Evolutionary conservation across 2,329 filamentous ascomycete species (phyloP).

Genomic region (Pyricularia pennisetigena): DNA sequence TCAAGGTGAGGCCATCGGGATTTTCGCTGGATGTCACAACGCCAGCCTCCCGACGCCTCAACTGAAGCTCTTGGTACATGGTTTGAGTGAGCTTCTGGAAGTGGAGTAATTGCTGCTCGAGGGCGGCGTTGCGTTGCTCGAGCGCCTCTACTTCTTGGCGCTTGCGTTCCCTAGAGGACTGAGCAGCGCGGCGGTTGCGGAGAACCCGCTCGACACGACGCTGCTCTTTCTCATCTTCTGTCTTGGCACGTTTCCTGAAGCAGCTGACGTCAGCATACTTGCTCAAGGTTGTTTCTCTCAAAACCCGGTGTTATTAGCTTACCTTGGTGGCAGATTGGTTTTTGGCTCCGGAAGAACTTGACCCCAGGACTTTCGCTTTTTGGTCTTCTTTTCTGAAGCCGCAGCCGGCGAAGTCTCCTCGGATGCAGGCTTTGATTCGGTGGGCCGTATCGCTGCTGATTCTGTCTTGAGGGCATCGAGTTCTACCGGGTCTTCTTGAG

Average conservation of each 20-base stretch:
- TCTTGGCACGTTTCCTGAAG: slow-evolving; percentile 87
- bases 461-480: slow-evolving; percentile 10
- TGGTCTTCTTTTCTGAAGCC: slow-evolving; percentile 61
- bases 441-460: slow-evolving; percentile 4
- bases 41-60: slow-evolving; percentile 27
- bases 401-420: slow-evolving; percentile 12
- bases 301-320: slow-evolving; percentile 18
- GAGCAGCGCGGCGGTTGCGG: slow-evolving; percentile 87
- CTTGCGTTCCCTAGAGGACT: slow-evolving; percentile 93
- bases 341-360: slow-evolving; percentile 94
- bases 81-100: slow-evolving; percentile 41
- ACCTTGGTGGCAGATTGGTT: slow-evolving; percentile 89
- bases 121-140: slow-evolving; percentile 62
- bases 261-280: not conserved
- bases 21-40: slow-evolving; percentile 32
- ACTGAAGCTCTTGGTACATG: slow-evolving; percentile 16
- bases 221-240: slow-evolving; percentile 97
- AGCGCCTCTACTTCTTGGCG: slow-evolving; percentile 79
- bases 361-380: slow-evolving; percentile 98
- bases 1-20: slow-evolving; percentile 39
- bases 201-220: slow-evolving; percentile 94
- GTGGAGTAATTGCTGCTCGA: slow-evolving; percentile 47
- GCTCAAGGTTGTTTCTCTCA: not conserved
- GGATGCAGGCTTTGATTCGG: slow-evolving; percentile 9
- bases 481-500: slow-evolving; percentile 19